These are phyloP conservation scores for Tetraselmis chui DNA, from an alignment of 139 green algal genomes.

Conservation along the genomic window DNA sequence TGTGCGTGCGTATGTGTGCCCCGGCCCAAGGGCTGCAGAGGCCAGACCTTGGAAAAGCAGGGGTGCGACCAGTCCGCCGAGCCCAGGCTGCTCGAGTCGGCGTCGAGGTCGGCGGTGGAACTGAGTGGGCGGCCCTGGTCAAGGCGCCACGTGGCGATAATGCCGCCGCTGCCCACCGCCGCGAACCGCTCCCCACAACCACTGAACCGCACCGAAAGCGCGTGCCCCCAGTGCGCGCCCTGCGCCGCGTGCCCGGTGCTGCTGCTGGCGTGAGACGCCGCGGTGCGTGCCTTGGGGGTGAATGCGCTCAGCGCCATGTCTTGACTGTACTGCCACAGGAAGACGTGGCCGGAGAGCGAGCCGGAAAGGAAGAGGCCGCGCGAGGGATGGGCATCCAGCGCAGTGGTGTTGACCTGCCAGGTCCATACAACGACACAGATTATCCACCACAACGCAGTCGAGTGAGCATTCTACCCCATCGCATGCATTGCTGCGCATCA, in stretches of 20 bases:
- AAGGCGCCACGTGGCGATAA: slow-evolving; percentile 67
- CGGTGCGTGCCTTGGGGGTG: neutral
- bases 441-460: too few species aligned
- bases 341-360: slow-evolving; percentile 39
- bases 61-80: slow-evolving; percentile 70
- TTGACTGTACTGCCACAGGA: slow-evolving; percentile 45
- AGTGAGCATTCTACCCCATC: too few species aligned
- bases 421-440: too few species aligned
- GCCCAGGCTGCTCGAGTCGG: slow-evolving; percentile 38
- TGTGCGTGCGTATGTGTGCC: too few species aligned
- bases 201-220: slow-evolving; percentile 46
- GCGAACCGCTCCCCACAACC: slow-evolving; percentile 60
- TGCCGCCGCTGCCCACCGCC: slow-evolving; percentile 57
- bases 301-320: neutral
- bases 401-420: slow-evolving; percentile 10
- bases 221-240: slow-evolving; percentile 20
- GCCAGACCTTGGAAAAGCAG: neutral
- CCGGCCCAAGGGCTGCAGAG: too few species aligned
- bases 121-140: slow-evolving; percentile 24
- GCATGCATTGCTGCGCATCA: too few species aligned
- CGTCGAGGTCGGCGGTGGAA: slow-evolving; percentile 17
- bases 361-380: slow-evolving; percentile 30
- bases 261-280: neutral
- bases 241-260: too few species aligned
- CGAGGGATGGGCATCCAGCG: slow-evolving; percentile 20